phyloP scores from a whole-genome alignment of 2,329 filamentous ascomycete genomes.

The Bipolaris cookei region DNA sequence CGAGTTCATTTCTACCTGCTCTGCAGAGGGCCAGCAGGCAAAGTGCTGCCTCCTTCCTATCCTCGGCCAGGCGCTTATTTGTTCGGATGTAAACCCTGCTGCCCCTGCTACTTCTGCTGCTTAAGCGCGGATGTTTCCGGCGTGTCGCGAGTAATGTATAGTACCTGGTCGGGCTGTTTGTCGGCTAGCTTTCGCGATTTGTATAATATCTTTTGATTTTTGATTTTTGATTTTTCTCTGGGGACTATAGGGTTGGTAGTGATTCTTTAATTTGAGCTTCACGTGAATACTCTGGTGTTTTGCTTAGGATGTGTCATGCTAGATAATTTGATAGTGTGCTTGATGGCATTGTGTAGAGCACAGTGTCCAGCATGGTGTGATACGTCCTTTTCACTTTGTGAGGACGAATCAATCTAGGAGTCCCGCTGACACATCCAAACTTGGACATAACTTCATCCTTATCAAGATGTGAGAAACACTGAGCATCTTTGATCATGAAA shows the following conservation, averaged over 20 bases:
- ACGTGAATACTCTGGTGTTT: background rate
- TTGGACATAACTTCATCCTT: too few relatives aligned
- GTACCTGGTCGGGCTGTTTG: background rate
- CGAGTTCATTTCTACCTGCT: constrained; percentile 57
- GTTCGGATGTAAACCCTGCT: constrained; percentile 43
- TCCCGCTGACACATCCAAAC: too few relatives aligned
- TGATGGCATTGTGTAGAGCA: too few relatives aligned
- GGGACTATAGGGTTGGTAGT: background rate
- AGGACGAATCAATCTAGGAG: too few relatives aligned
- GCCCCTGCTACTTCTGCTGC: constrained; percentile 5
- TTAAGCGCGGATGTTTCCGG: background rate
- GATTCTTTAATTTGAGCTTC: constrained; percentile 6
- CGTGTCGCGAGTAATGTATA: background rate
- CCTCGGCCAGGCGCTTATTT: constrained; percentile 50
- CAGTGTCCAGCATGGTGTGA: too few relatives aligned
- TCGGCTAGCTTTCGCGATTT: background rate
- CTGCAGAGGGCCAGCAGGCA: constrained; percentile 60
- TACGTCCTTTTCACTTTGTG: too few relatives aligned
- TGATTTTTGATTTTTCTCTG: background rate
- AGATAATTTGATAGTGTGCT: too few relatives aligned
- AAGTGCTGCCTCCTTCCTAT: constrained; percentile 65
- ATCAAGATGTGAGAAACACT: too few relatives aligned
- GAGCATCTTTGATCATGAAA: too few relatives aligned
- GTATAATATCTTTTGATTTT: constrained; percentile 10
- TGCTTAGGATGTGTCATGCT: background rate